Conservation (phyloP, 768 basidiomycete genomes). For the Sarcodon aspratus region DNA sequence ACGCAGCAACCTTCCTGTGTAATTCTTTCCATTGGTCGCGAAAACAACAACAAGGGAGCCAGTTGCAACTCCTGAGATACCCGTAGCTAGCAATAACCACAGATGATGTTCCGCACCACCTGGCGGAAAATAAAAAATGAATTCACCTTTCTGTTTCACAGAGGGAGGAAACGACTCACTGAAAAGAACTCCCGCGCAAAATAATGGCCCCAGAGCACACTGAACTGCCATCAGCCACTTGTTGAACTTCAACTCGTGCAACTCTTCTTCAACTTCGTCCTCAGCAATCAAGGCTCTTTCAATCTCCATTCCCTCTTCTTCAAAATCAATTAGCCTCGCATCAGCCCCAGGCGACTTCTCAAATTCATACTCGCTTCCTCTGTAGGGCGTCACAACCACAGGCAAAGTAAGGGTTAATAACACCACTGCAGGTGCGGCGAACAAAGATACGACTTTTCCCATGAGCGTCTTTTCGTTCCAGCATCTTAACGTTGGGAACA, state of each 20-base stretch:
- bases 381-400: conserved; percentile 65
- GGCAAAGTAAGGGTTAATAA: conserved; percentile 82
- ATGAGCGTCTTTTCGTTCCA: conserved; percentile 60
- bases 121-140: conserved; percentile 14
- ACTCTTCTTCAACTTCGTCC: conserved; percentile 58
- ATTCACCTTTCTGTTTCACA: background rate
- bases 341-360: conserved; percentile 33
- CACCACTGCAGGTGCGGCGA: conserved; percentile 84
- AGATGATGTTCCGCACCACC: conserved; percentile 32
- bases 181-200: conserved; percentile 66
- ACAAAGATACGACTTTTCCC: conserved; percentile 61
- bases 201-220: conserved; percentile 72
- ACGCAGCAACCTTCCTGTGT: conserved; percentile 50
- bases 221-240: conserved; percentile 84
- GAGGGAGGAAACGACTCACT: conserved; percentile 33
- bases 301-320: conserved; percentile 58
- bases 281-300: conserved; percentile 55
- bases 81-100: conserved; percentile 44
- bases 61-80: conserved; percentile 39
- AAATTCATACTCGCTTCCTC: conserved; percentile 13
- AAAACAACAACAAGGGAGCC: conserved; percentile 49
- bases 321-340: conserved; percentile 51
- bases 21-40: conserved; percentile 45
- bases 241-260: conserved; percentile 55
- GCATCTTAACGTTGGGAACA: conserved; percentile 80